These are phyloP conservation scores for Thamnidium elegans DNA, from an alignment of 192 early-diverging fungal genomes.

Conservation along the genomic window DNA sequence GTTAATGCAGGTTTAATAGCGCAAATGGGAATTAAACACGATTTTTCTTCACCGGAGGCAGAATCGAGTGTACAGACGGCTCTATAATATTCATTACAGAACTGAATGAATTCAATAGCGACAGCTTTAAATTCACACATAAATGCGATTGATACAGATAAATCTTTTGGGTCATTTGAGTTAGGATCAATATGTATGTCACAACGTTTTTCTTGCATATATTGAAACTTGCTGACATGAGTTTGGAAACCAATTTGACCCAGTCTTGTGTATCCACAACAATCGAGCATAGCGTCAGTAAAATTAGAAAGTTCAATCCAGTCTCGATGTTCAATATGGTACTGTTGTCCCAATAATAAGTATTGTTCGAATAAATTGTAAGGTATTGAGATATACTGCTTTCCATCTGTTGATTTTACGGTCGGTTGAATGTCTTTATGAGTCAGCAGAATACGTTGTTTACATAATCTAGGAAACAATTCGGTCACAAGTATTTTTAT, in stretches of 20 bases:
- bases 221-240: constrained; percentile 22
- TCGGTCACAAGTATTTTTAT: constrained; percentile 26
- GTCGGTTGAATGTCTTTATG: constrained; percentile 11
- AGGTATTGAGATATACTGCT: constrained; percentile 26
- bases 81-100: constrained; percentile 26
- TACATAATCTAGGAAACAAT: constrained; percentile 30
- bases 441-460: constrained; percentile 18
- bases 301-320: constrained; percentile 24
- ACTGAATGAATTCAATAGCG: constrained; percentile 18
- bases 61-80: constrained; percentile 22
- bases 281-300: constrained; percentile 22
- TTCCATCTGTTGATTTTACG: constrained; percentile 29
- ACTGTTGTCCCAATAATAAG: constrained; percentile 27
- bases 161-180: neutral
- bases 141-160: constrained; percentile 3
- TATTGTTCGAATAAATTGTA: constrained; percentile 28
- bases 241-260: constrained; percentile 7
- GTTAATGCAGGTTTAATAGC: constrained; percentile 5
- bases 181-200: neutral
- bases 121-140: constrained; percentile 30
- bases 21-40: constrained; percentile 35
- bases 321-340: constrained; percentile 23
- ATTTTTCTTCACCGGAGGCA: constrained; percentile 17
- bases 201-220: constrained; percentile 16
- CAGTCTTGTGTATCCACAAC: constrained; percentile 24